These are phyloP conservation scores for Cenchrus purpureus DNA, from an alignment of 176 grass and related monocot species.

Conservation along the genomic window DNA sequence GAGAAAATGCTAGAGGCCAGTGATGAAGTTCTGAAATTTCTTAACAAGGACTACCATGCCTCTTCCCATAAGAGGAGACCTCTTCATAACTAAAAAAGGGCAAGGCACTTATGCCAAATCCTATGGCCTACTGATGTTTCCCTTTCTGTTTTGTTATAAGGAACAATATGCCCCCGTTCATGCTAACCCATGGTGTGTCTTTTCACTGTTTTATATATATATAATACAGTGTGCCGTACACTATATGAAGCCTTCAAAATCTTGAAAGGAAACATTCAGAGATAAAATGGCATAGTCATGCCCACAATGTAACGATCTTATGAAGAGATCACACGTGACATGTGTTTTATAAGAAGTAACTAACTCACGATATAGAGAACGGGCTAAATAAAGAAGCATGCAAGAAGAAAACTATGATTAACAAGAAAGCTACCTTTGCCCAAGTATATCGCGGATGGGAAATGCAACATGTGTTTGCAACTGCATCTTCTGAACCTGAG, in stretches of 20 bases:
- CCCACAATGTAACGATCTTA: conserved; percentile 10
- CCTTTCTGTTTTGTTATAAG: conserved; percentile 6
- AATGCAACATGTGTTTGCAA: conserved; percentile 4
- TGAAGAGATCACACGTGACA: conserved; percentile 19
- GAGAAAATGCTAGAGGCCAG: conserved; percentile 54
- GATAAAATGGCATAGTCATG: not conserved
- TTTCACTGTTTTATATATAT: not conserved
- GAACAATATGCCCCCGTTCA: not conserved
- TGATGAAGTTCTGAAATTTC: conserved; percentile 50
- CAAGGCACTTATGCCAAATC: not conserved
- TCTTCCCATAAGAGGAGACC: conserved; percentile 38
- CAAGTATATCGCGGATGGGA: not conserved
- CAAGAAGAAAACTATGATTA: not conserved
- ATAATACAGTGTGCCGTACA: not conserved
- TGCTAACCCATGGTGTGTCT: not conserved
- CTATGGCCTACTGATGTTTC: conserved; percentile 16
- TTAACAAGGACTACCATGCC: conserved; percentile 50
- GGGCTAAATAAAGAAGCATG: conserved; percentile 2
- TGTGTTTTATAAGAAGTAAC: not conserved
- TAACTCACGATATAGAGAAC: not conserved
- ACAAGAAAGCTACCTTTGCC: conserved; percentile 30
- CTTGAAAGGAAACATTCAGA: conserved; percentile 8
- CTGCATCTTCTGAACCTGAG: not conserved
- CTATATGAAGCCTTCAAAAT: not conserved
- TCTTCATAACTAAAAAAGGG: conserved; percentile 42